Base-by-base conservation (phyloP, 148 eudicot species). In the Chenopodium album region DNA sequence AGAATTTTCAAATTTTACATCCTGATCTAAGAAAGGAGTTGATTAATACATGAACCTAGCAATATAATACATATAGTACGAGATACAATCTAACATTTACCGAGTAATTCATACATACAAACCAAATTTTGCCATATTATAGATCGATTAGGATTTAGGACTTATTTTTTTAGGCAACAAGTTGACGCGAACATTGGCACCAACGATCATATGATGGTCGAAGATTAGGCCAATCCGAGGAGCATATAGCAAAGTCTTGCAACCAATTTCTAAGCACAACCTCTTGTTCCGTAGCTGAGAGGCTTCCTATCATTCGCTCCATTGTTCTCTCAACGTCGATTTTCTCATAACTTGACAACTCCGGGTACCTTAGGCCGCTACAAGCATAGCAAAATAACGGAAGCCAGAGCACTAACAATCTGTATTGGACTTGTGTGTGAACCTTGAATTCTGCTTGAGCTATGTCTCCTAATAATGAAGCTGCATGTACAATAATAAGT, bases 221-320 rank as follows among this genome's bases (percentile, higher is more conserved):
- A 16, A 78, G 81, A 78, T 78, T 50, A 16, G 81, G 81, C 81
- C 81, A 78, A 31, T 78, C 65, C 7, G 75, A 78, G n/a, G 81
- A 68, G 60, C 74, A 67, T 28, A 68, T 50, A 48, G 81, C 65
- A 12, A 14, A 78, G 65, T 68, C 81, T 16, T 78, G 74, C 65
- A 78, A 44, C 74, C 81, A 78, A 67, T 78, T 68, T 68, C 81
- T 17, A 2, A 78, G 65, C 81, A 68, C 74, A 4, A 68, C 52
- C 29, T 78, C 81, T 68, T 68, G 74, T 50, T 78, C 81, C 22
- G 19, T 67, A 1, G 47, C 17, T 1, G 74, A n/a, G 26, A 78
- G 74, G 26, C 65, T 47, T 4, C 16, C 47, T 11, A 78, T 78
- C 81, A 78, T 78, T 10, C 56, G 63, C 7, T 78, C 75, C 19